Conservation (phyloP, 441 rosid species). For the Monsonia emarginata region DNA sequence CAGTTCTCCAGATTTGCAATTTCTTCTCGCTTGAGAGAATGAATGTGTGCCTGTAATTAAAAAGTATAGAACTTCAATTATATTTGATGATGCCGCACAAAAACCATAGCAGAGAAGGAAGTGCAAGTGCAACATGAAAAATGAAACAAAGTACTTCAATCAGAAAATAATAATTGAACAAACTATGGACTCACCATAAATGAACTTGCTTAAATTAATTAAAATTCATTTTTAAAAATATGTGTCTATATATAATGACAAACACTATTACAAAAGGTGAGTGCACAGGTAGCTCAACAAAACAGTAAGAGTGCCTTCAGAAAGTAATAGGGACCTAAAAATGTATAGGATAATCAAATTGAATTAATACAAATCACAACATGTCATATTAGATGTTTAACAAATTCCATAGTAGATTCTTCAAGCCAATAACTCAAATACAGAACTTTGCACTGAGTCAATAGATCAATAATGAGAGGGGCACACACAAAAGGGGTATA, state of each 20-base stretch:
- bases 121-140: background rate
- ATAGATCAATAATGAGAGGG: background rate
- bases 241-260: background rate
- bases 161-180: background rate
- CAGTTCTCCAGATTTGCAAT: slow-evolving; percentile 71
- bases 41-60: slow-evolving; percentile 70
- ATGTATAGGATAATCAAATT: background rate
- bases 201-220: too few species aligned
- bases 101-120: background rate
- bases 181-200: background rate
- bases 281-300: background rate
- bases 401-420: background rate
- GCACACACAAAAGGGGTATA: background rate
- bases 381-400: background rate
- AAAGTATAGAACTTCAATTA: slow-evolving; percentile 15
- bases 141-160: background rate
- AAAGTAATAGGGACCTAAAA: background rate
- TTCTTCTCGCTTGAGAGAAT: slow-evolving; percentile 61
- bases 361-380: background rate
- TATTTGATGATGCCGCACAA: background rate
- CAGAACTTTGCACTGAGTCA: background rate
- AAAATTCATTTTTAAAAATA: too few species aligned
- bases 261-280: background rate
- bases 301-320: background rate
- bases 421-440: background rate